Base-by-base conservation (phyloP, 352 stramenopile species). In the Pythium sp. region DNA sequence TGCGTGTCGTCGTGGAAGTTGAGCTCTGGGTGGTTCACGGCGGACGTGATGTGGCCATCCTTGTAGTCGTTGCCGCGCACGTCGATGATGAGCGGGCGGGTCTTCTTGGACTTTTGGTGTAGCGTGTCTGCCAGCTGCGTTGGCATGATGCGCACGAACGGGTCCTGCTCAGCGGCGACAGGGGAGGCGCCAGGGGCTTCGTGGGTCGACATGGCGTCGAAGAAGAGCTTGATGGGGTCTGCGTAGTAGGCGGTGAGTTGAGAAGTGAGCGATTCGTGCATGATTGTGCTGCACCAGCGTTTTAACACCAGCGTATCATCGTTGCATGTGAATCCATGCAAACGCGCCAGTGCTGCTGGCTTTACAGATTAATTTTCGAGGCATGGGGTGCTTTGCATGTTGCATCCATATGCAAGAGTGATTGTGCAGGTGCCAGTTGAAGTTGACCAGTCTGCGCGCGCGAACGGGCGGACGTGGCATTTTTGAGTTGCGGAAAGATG, bases 1-100 rank as follows among this genome's bases (percentile, higher is more conserved):
- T 85, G 69, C 49, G 82, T 77, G 70, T 95, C 82, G 65, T 95
- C 84, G 67, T 88, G 80, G 65, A 95, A 92, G 72, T 81, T 70
- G 30, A 82, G 83, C 72, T 91, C 82, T 0, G 86, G 84, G 43
- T 93, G 73, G 71, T 93, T 94, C 59, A 92, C 66, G 4, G 86
- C 86, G 28, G 28, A 76, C 72, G 80, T 77, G 57, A 93, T 93
- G 71, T 92, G 86, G 36, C 84, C 86, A 28, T 79, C 82, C 15
- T 72, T 78, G 62, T 81, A 91, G 70, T 92, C 81, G 36, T 82
- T 77, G 64, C 85, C 84, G 26, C 86, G 86, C 70, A 92, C 83
- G 69, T 93, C 84, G 53, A 92, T 81, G 64, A 91, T 79, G 15
- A 89, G 67, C 30, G 78, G 82, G 8, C 64, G 80, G 43, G 71